These are phyloP conservation scores for Plantago lanceolata DNA, from an alignment of 305 asterid genomes.

Conservation along the genomic window DNA sequence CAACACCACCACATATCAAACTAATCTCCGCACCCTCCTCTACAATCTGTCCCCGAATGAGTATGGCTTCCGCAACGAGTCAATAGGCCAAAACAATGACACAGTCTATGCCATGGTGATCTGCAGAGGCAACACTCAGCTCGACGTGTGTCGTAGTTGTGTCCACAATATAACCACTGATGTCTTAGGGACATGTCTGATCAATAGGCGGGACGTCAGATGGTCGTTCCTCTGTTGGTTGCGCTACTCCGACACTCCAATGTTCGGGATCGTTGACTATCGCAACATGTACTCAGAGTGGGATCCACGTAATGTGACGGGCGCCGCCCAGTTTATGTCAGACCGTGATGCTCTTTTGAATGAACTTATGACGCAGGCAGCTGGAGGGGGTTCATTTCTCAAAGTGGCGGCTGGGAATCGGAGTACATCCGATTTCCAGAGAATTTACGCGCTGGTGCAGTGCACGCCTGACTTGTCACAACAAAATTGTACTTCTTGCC, in stretches of 20 bases:
- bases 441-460: background rate
- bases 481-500: background rate
- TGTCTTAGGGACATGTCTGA: background rate
- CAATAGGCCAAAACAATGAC: background rate
- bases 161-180: background rate
- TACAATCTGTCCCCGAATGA: background rate
- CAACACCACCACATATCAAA: background rate
- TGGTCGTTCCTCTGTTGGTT: background rate
- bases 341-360: background rate
- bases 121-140: constrained; percentile 5
- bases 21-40: background rate
- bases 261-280: background rate
- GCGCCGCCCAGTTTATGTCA: background rate
- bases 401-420: constrained; percentile 5
- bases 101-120: background rate
- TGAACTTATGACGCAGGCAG: background rate
- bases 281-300: background rate
- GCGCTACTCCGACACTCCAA: background rate
- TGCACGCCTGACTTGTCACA: constrained; percentile 9
- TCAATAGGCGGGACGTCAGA: background rate
- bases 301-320: background rate
- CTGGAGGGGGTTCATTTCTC: background rate
- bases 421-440: background rate
- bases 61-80: background rate
- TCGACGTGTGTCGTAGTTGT: background rate